phyloP scores from a whole-genome alignment of 441 rosid genomes.

The Gossypium aridum region DNA sequence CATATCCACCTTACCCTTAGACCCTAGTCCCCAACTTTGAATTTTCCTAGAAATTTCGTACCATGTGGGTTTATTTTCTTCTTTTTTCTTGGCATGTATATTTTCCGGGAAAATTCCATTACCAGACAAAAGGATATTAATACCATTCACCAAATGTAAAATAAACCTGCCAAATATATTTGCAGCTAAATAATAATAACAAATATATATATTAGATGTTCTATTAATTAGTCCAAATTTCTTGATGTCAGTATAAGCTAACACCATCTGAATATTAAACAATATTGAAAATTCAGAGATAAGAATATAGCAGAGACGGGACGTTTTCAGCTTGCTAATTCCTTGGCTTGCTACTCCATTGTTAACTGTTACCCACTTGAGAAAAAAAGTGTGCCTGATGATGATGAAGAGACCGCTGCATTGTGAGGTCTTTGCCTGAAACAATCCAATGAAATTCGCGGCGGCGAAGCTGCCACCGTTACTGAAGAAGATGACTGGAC shows the following conservation, averaged over 20 bases:
- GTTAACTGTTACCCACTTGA: slow-evolving; percentile 37
- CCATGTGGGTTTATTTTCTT: background rate
- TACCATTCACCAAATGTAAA: slow-evolving; percentile 23
- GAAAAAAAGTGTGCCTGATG: slow-evolving; percentile 69
- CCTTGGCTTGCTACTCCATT: background rate
- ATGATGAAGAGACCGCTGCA: slow-evolving; percentile 50
- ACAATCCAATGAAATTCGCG: slow-evolving; percentile 67
- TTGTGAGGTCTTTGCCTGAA: slow-evolving; percentile 56
- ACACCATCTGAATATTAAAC: slow-evolving; percentile 6
- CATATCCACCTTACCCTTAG: background rate
- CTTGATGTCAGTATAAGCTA: background rate
- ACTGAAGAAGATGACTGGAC: slow-evolving; percentile 51
- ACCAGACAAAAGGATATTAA: slow-evolving; percentile 20
- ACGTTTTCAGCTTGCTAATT: background rate
- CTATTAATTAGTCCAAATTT: background rate
- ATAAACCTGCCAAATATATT: slow-evolving; percentile 10
- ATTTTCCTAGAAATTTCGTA: slow-evolving; percentile 12
- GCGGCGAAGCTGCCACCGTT: slow-evolving; percentile 59
- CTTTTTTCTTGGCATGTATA: background rate
- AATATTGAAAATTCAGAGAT: background rate
- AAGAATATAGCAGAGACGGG: background rate
- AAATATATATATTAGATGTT: background rate
- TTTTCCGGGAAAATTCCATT: slow-evolving; percentile 19
- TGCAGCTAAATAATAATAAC: background rate
- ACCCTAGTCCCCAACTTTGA: background rate